Evolutionary conservation across 495 filamentous ascomycete genomes (phyloP), one percentile per base, ranked within the genome.

Genomic region (Thermochaetoides thermophila): DNA sequence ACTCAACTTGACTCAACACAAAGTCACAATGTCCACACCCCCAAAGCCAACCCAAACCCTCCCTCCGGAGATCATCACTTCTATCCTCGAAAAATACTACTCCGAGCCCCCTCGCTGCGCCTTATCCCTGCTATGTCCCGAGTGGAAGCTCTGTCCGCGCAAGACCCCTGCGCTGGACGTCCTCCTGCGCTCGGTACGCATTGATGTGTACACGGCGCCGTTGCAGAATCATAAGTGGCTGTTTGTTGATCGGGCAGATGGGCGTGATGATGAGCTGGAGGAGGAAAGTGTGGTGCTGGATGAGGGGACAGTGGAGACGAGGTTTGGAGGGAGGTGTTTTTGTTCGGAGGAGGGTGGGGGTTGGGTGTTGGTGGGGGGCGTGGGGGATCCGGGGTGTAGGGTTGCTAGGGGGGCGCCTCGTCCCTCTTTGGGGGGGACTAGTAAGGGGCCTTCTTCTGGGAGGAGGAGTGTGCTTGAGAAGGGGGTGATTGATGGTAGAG

Each of bases 131-230:
- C 16, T 46, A 11, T 38, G 32, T 32, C 27, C 35, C 5, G 31
- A 34, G 5, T 43, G 39, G 39, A 0, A 13, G 15, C 10, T 46
- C 33, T 46, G 43, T 32, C 21, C 21, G 5, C 25, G 21, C 12
- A 18, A 16, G 11, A 18, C 18, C 9, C 32, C 13, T 10, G 14
- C 14, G 9, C 30, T 36, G 29, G 31, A 46, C 2, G n/a, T 11
- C 10, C 10, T 36, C 18, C 13, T 36, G n/a, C 32, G 35, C 21
- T 27, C 11, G 27, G 29, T 29, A 9, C 37, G 39, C 30, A 31
- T 39, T 21, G 35, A 43, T 20, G 36, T 20, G 3, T 46, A 46
- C 32, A 32, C 12, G 24, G 18, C 36, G 0, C 41, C 36, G 8
- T 10, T n/a, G 6, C n/a, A n/a, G n/a, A n/a, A n/a, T n/a, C n/a